Evolutionary conservation across 139 green algal genomes (phyloP).

Genomic region (Chlamydomonas incerta): DNA sequence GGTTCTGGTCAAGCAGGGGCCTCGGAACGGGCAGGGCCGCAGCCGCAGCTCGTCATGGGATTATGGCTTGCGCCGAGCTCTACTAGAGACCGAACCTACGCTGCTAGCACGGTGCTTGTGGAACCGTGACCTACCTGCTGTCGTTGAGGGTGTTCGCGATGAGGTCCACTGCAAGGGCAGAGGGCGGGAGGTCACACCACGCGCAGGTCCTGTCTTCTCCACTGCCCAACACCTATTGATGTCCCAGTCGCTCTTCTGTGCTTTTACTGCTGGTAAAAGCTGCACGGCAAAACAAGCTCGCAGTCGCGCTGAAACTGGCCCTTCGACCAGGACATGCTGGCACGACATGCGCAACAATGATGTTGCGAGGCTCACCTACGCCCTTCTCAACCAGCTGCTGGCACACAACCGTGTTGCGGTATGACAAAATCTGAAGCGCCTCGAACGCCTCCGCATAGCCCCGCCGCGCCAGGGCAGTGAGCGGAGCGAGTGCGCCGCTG

Average conservation of each 20-base stretch:
- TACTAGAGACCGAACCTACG: no score
- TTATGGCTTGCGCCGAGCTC: no score
- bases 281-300: no score
- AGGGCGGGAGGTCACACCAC: not conserved
- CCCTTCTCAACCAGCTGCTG: conserved; percentile 43
- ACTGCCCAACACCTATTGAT: no score
- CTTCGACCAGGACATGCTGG: not conserved
- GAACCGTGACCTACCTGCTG: not conserved
- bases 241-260: no score
- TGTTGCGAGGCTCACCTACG: not conserved
- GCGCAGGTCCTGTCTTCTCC: no score
- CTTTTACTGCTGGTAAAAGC: no score
- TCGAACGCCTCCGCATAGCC: conserved; percentile 41
- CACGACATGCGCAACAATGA: not conserved
- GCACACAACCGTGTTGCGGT: conserved; percentile 47
- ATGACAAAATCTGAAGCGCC: conserved; percentile 57
- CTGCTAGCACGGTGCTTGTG: no score
- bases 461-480: conserved; percentile 4
- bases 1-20: no score
- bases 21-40: no score
- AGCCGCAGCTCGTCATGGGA: no score
- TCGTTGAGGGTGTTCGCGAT: conserved; percentile 28
- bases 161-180: conserved; percentile 34
- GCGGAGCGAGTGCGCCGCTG: conserved; percentile 5
- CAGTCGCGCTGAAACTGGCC: not conserved